Evolutionary conservation across 768 basidiomycete species (phyloP), one percentile per base, ranked within the genome.

Genomic region (Russula emetica): DNA sequence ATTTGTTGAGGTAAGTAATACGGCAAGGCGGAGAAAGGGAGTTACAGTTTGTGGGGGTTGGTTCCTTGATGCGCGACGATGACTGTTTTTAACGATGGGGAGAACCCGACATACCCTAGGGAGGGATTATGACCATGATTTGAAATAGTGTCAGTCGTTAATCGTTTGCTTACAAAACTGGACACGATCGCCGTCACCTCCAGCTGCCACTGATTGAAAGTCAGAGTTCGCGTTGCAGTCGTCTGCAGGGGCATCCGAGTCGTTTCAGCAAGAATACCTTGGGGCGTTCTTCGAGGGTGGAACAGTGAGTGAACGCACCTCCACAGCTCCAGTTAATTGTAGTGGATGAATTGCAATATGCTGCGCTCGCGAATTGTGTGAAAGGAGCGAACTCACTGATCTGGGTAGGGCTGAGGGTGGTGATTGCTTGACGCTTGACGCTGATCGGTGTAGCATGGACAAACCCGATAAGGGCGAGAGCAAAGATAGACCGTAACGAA

Each of bases 61-160:
- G 77, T 78, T n/a, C 77, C 77, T 59, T 78, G 75, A 65, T 78
- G 76, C 11, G 74, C 69, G 5, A 78, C 77, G 44, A 78, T 71
- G 44, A 76, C 72, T 0, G 68, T 73, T 26, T 69, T 58, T 36
- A 78, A 69, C 1, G 64, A 70, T 0, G 81, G 76, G 61, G 79
- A 79, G 64, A 75, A 83, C n/a, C 82, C 82, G 28, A 83, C 83
- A 59, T 74, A 83, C 82, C 82, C 82, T 83, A 53, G 14, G 44
- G 14, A 38, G 11, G 11, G 22, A 8, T 36, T 22, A 34, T 49
- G 24, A 59, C 47, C 28, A 42, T 34, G 5, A 36, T 30, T 28
- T n/a, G 10, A 16, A 16, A 36, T 13, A 1, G 0, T 2, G 14
- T 44, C 44, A 26, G 40, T 16, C 8, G 13, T 4, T 4, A 8